Conservation (phyloP, 2,329 filamentous ascomycete species). For the Colletotrichum tropicicola region DNA sequence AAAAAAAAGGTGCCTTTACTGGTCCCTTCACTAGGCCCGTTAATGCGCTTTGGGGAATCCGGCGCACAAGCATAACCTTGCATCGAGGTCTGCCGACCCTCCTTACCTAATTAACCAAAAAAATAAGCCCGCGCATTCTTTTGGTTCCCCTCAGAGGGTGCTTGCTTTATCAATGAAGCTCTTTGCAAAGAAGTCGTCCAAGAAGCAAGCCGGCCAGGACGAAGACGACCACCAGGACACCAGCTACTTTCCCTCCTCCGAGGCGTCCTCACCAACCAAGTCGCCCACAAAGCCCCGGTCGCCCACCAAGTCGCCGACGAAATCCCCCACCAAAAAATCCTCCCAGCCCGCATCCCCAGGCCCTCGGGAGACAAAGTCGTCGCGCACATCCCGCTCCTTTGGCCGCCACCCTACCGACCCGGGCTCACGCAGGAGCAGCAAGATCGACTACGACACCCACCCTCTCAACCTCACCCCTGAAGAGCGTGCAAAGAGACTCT, state of each 20-base stretch:
- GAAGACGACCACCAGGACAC: slow-evolving; percentile 45
- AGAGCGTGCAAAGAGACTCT: slow-evolving; percentile 78
- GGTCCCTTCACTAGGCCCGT: slow-evolving; percentile 29
- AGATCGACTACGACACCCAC: slow-evolving; percentile 77
- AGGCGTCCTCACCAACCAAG: slow-evolving; percentile 41
- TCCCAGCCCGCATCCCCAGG: slow-evolving; percentile 40
- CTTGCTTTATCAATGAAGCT: slow-evolving; percentile 56
- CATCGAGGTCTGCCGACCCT: slow-evolving; percentile 33
- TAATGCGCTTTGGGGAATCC: slow-evolving; percentile 28
- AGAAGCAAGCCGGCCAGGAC: slow-evolving; percentile 45
- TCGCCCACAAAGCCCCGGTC: slow-evolving; percentile 38
- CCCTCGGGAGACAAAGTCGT: slow-evolving; percentile 44
- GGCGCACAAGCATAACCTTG: slow-evolving; percentile 32
- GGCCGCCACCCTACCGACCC: slow-evolving; percentile 59
- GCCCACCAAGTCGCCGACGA: slow-evolving; percentile 36
- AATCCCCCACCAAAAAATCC: slow-evolving; percentile 45
- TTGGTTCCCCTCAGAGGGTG: slow-evolving; percentile 28
- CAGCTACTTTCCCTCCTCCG: slow-evolving; percentile 40
- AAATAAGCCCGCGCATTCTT: slow-evolving; percentile 29
- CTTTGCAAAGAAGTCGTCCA: slow-evolving; percentile 58
- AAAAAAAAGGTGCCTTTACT: slow-evolving; percentile 19
- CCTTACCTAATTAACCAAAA: slow-evolving; percentile 37
- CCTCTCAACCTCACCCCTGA: slow-evolving; percentile 92
- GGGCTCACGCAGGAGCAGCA: slow-evolving; percentile 56
- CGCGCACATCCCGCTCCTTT: slow-evolving; percentile 55